Base-by-base conservation (phyloP, 2,329 filamentous ascomycete genomes). In the Aureobasidium sp. region DNA sequence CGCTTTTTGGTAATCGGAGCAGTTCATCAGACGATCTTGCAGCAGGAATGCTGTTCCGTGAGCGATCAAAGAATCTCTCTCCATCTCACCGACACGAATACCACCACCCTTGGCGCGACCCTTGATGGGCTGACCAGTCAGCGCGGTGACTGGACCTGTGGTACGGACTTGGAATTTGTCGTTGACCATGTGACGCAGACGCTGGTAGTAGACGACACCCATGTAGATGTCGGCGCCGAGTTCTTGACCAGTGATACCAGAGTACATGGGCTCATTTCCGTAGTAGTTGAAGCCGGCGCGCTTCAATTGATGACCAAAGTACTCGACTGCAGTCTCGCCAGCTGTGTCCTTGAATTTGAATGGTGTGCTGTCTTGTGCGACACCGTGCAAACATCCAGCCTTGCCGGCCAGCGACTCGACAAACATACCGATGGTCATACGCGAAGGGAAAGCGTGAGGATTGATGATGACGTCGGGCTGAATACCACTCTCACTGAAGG, bases 371-470 rank as follows among this genome's bases (percentile, higher is more conserved):
- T 98, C 93, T 70, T 97, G 93, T 0, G 93, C 88, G n/a, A 96
- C 78, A 41, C 93, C 93, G 68, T 98, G 93, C 30, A 98, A 79
- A 12, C 91, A 88, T 41, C 93, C 93, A 8, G 91, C 83, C 74
- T 98, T 98, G 57, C 93, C 93, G 8, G 93, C 93, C 49, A 98
- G 79, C 4, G 90, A 96, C 74, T 98, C 93, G 66, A 98, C 83
- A 71, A 98, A 97, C 88, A 97, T 97, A 66, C 93, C 93, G 66
- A 98, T 98, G 17, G 93, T 98, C 93, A 98, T 98, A 71, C 93
- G 90, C 40, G 91, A 97, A 6, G 93, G 93, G 79, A 98, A 98
- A 66, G 93, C 93, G 78, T 98, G 93, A 35, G 93, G 93, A 74
- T 98, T 98, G 77, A 98, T 98, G 71, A 98, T 98, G 63, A 95